Evolutionary conservation across 2,329 filamentous ascomycete species (phyloP).

Genomic region (Pyrenophora seminiperda): DNA sequence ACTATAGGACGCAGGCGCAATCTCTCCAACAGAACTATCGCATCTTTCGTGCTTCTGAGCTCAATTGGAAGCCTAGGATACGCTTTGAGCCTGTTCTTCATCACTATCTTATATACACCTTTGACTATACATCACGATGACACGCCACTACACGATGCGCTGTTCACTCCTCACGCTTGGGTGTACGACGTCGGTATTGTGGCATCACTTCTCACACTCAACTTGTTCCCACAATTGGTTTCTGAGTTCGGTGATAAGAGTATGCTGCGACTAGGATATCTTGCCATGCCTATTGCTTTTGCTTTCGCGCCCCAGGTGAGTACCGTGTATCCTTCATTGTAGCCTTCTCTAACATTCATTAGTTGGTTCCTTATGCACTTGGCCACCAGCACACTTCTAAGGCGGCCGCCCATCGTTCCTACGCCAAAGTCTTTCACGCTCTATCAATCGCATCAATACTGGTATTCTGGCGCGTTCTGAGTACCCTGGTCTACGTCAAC

Average conservation of each 20-base stretch:
- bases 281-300: constrained; percentile 41
- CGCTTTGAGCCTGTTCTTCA: constrained; percentile 67
- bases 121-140: constrained; percentile 50
- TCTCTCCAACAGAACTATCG: constrained; percentile 56
- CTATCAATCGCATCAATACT: constrained; percentile 53
- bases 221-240: constrained; percentile 42
- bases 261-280: constrained; percentile 33
- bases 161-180: constrained; percentile 42
- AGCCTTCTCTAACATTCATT: constrained; percentile 14
- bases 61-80: constrained; percentile 66
- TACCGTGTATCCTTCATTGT: not conserved
- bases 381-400: constrained; percentile 54
- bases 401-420: constrained; percentile 49
- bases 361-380: constrained; percentile 56
- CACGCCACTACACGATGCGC: constrained; percentile 35
- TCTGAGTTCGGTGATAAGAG: constrained; percentile 28
- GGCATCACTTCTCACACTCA: constrained; percentile 54
- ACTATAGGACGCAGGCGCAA: constrained; percentile 56
- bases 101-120: constrained; percentile 63
- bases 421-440: constrained; percentile 55
- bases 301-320: constrained; percentile 44
- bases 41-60: constrained; percentile 63
- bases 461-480: constrained; percentile 55
- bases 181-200: constrained; percentile 52
- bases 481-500: constrained; percentile 54